Conservation (phyloP, 805 yeast genomes). For the Ogataea parapolymorpha region DNA sequence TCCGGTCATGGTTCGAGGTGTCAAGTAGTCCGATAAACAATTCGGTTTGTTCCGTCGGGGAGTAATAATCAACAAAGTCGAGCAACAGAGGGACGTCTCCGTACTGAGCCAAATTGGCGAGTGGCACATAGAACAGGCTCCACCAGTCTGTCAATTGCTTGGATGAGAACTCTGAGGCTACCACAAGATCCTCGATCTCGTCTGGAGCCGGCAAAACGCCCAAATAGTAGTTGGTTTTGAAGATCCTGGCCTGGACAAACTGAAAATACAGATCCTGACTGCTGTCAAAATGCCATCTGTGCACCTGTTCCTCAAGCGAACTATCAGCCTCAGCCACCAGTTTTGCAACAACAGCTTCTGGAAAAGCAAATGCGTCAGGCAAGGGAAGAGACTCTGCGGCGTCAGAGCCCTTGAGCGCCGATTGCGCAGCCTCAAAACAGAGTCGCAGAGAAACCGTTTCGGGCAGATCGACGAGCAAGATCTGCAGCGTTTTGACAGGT, state of each 20-base stretch:
- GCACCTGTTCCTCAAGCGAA: not conserved
- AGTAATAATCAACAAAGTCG: slow-evolving; percentile 20
- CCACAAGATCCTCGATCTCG: slow-evolving; percentile 1
- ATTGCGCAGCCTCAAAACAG: not conserved
- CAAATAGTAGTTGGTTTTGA: slow-evolving; percentile 18
- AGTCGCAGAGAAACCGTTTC: slow-evolving; percentile 1
- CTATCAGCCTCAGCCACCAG: not conserved
- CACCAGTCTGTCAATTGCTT: slow-evolving; percentile 21
- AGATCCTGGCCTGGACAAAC: slow-evolving; percentile 23
- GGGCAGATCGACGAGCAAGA: slow-evolving; percentile 11
- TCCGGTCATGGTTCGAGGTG: not conserved
- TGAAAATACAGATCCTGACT: slow-evolving; percentile 8
- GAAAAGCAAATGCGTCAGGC: not conserved
- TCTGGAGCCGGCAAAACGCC: slow-evolving; percentile 4
- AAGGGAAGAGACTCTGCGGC: not conserved
- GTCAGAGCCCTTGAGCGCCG: not conserved
- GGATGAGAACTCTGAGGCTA: not conserved
- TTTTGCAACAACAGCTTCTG: not conserved
- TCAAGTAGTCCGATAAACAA: slow-evolving; percentile 15
- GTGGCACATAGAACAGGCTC: slow-evolving; percentile 22
- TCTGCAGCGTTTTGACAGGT: not conserved
- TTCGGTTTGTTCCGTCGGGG: slow-evolving; percentile 19
- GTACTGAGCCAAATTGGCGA: slow-evolving; percentile 12
- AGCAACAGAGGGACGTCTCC: slow-evolving; percentile 15
- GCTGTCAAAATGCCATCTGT: slow-evolving; percentile 8